Percentiles rank a stretch among this genome's conserved stretches.
phyloP scores from a whole-genome alignment of 2,329 filamentous ascomycete species.

The Cladophialophora carrionii region DNA sequence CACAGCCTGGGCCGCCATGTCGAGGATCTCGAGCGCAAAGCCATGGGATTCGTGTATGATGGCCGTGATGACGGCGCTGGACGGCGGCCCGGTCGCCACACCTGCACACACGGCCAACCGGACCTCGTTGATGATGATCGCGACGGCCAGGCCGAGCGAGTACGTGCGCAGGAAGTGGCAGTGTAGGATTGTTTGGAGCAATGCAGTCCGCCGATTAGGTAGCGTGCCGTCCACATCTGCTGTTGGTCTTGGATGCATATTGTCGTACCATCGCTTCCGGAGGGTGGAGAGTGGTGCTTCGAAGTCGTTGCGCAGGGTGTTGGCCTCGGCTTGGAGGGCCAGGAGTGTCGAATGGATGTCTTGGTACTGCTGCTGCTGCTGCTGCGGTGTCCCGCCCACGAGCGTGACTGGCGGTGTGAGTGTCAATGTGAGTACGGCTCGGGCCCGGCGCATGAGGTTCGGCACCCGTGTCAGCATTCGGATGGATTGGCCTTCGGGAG shows the following conservation, averaged over 20 bases:
- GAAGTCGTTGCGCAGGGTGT: constrained; percentile 12
- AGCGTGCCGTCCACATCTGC: neutral
- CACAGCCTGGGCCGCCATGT: neutral
- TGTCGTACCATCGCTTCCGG: constrained; percentile 24
- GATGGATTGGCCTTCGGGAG: constrained; percentile 43
- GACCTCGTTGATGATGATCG: constrained; percentile 41
- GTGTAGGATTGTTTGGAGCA: constrained; percentile 28
- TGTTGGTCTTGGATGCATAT: constrained; percentile 6
- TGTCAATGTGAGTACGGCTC: constrained; percentile 1
- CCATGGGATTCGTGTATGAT: neutral
- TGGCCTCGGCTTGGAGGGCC: constrained; percentile 1
- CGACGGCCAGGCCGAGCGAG: constrained; percentile 42
- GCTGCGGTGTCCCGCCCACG: no score
- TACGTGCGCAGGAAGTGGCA: constrained; percentile 44
- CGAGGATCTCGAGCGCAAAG: neutral
- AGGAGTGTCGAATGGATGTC: no score
- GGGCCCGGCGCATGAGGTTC: constrained; percentile 40
- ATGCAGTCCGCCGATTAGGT: no score
- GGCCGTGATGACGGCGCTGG: no score
- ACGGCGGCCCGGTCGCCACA: neutral
- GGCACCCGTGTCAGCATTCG: constrained; percentile 42
- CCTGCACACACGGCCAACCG: constrained; percentile 16
- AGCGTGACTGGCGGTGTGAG: neutral
- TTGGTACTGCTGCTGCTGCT: neutral
- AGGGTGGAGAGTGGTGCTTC: constrained; percentile 7